Evolutionary conservation across 225 moss, liverwort and hornwort genomes (phyloP), one percentile per base, ranked within the genome.

Genomic region (Sphagnum tenellum): DNA sequence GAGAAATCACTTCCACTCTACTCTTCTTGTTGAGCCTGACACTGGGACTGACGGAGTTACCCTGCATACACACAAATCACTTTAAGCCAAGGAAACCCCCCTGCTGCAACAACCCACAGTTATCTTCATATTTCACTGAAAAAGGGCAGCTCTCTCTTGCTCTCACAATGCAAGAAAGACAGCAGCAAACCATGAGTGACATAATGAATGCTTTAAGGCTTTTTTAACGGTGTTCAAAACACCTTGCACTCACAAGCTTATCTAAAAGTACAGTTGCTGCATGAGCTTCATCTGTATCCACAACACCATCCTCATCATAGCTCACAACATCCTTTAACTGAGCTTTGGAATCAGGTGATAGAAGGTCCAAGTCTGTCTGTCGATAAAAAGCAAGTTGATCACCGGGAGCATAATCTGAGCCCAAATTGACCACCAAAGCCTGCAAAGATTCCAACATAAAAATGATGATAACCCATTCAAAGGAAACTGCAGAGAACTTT

Each of bases 371-470:
- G 68, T 90, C 90, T 45, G 74, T 74, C 70, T 90, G 86, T 63
- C 86, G 67, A 66, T 88, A 88, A 64, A 94, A 94, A 61, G 82
- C 84, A 56, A 90, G 88, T 71, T 85, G 86, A 69, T 94, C 93
- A 64, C 90, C 88, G 45, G 84, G 79, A 72, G 88, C 78, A 75
- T 90, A 90, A 74, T 94, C 93, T 74, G 93, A 81, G 67, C 87
- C 82, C 67, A 92, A 62, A 78, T 88, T 89, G 71, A 92, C 93
- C 69, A 88, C 72, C 67, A 94, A 76, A 52, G 90, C 88, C 93
- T 90, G 84, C 88, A 68, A 29, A 29, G 29, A 29, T 29, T 29
- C 29, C 29, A 29, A 29, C 1, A 1, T 29, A 29, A 29, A 29
- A 29, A 29, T 29, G 29, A 29, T 29, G 29, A 29, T 29, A 29